Conservation (phyloP, 495 filamentous ascomycete species). For the Trypethelium eluteriae region DNA sequence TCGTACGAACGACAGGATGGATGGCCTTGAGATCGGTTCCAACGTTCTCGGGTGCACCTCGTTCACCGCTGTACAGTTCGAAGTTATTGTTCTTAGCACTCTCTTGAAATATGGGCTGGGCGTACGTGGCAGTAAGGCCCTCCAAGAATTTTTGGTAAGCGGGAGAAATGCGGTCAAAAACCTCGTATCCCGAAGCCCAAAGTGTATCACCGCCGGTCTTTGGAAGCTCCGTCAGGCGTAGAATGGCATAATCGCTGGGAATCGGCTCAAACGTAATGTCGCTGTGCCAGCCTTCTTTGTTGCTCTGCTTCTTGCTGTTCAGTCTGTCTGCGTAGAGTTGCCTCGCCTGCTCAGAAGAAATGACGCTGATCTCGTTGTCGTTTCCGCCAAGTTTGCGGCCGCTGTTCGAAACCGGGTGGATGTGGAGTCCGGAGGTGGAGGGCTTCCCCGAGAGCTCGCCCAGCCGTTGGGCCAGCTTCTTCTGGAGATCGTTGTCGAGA, state of each 20-base stretch:
- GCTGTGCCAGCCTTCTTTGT: conserved; percentile 30
- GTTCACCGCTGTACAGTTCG: conserved; percentile 41
- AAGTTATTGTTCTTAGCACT: conserved; percentile 50
- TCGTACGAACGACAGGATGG: conserved; percentile 70
- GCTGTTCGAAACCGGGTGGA: conserved; percentile 63
- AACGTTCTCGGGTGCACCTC: conserved; percentile 63
- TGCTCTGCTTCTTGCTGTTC: conserved; percentile 16
- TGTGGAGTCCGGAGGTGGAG: conserved; percentile 46
- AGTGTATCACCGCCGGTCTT: conserved; percentile 57
- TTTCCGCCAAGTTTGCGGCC: conserved; percentile 47
- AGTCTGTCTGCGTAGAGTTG: conserved; percentile 18
- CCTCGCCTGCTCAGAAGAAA: conserved; percentile 45
- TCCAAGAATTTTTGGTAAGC: conserved; percentile 64
- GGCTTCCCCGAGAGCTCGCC: conserved; percentile 53
- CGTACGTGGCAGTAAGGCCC: conserved; percentile 58
- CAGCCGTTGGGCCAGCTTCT: conserved; percentile 59
- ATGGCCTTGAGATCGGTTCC: conserved; percentile 55
- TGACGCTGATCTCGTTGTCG: conserved; percentile 62
- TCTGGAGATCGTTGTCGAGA: conserved; percentile 58
- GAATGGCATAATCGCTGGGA: conserved; percentile 29
- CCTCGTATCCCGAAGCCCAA: conserved; percentile 69
- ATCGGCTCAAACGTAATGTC: conserved; percentile 37
- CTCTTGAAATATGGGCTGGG: conserved; percentile 52
- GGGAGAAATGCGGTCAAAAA: conserved; percentile 66
- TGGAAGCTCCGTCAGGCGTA: conserved; percentile 48